Evolutionary conservation across 768 basidiomycete species (phyloP), one percentile per base, ranked within the genome.

Genomic region (Leucosporidium scottii): DNA sequence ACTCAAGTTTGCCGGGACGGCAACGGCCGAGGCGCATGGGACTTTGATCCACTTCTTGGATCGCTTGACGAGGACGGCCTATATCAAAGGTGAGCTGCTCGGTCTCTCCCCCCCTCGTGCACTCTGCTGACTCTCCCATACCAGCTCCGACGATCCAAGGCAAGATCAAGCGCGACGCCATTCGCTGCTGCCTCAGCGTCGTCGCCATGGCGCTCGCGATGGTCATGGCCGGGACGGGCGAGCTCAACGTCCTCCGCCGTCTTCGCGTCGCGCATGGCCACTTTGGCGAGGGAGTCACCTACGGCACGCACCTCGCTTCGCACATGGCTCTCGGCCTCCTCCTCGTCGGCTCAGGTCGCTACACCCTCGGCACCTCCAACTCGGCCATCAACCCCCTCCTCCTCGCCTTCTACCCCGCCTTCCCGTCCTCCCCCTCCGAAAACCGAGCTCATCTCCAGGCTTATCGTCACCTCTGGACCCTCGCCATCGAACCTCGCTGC

Each of bases 181-280:
- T 93, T 28, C 84, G 93, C 18, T 90, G 92, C 74, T 91, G 90
- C 5, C 81, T 97, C 47, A 93, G 90, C 75, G 80, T 93, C 50
- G 88, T 98, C 63, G 88, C 90, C 0, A 82, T 96, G 47, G 82
- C 93, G 1, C 79, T 96, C 39, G 86, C 89, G 75, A 88, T 94
- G 84, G 88, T 98, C 53, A 94, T 98, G 91, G 92, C 94, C 2
- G 96, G 96, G 15, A 94, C 93, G 0, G 96, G 96, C 5, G 93
- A 98, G 77, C 85, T 97, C 59, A 88, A 87, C 64, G 91, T 90
- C 72, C 81, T 98, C 23, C 85, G 91, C 25, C 84, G 93, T 27
- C 82, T 98, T 18, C 85, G 96, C 25, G 88, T 90, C 77, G 86
- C 89, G 12, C 97, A 91, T 75, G 94, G 93, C 30, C 87, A 91